These are phyloP conservation scores for Sporothrix brasiliensis DNA, from an alignment of 2,329 filamentous ascomycete genomes.

Conservation along the genomic window DNA sequence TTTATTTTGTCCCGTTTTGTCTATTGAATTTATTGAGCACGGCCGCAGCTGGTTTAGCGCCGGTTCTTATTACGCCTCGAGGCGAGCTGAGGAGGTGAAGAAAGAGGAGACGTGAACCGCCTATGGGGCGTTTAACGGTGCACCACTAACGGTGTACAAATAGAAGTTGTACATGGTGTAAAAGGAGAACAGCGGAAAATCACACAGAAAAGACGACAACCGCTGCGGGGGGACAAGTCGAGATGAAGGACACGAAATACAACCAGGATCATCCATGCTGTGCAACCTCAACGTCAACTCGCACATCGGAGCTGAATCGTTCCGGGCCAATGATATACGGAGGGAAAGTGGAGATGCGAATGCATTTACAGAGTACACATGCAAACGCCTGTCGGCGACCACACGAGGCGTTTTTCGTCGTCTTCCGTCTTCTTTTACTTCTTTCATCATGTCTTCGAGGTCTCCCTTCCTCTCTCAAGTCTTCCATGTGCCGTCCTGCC, in stretches of 20 bases:
- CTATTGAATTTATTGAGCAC: background rate
- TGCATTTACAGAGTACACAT: background rate
- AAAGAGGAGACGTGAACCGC: background rate
- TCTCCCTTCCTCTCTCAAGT: background rate
- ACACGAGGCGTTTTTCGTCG: constrained; percentile 3
- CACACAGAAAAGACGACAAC: too few species aligned
- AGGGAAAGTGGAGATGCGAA: background rate
- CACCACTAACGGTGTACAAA: too few species aligned
- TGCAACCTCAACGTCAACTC: constrained; percentile 7
- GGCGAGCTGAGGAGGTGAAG: background rate
- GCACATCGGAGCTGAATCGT: background rate
- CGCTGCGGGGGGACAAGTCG: too few species aligned
- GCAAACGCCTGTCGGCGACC: background rate
- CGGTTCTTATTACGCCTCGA: background rate
- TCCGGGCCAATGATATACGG: constrained; percentile 4
- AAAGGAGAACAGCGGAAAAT: too few species aligned
- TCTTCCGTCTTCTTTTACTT: background rate
- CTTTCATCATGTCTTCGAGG: background rate
- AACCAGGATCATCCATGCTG: constrained; percentile 16
- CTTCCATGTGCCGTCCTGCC: constrained; percentile 2
- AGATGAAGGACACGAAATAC: background rate
- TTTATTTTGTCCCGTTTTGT: background rate
- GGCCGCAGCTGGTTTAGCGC: background rate
- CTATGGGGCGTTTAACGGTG: background rate
- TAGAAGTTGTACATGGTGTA: too few species aligned